Evolutionary conservation across 257 asterid genomes (phyloP), one percentile per base, ranked within the genome.

Genomic region (Sherardia arvensis): DNA sequence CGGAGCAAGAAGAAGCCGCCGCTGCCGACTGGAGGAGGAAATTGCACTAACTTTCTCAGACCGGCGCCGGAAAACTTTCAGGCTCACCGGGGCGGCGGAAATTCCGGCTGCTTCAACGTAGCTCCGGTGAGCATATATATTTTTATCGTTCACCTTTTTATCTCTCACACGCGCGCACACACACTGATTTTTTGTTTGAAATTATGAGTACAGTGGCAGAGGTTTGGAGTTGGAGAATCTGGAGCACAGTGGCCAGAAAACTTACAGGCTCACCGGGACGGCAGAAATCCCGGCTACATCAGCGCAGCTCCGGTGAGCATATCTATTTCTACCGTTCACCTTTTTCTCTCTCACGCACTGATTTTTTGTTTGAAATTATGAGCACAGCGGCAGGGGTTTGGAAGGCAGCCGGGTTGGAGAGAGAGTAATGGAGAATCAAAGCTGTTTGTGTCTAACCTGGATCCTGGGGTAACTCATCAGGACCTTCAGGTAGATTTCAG

Each of bases 391-490:
- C n/a, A n/a, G n/a, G n/a, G n/a, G n/a, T n/a, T n/a, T n/a, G n/a
- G n/a, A n/a, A n/a, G n/a, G n/a, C n/a, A n/a, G n/a, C n/a, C n/a
- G n/a, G n/a, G n/a, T n/a, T n/a, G n/a, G n/a, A n/a, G n/a, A n/a
- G n/a, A n/a, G n/a, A n/a, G n/a, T 29, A 75, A 71, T 60, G 62
- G 66, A 14, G 85, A 75, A 64, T 68, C 75, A 9, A 77, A 70
- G 75, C 79, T 85, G 20, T 75, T 73, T 26, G 60, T 85, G 47
- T 83, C 94, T 33, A 83, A 85, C 73, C 71, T 85, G 83, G 69
- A 71, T 58, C 61, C 21, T 60, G 73, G 71, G 14, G 94, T 85
- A 65, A 59, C 85, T 36, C 68, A 74, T 10, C 66, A 59, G 7
- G 94, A 85, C 72, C 66, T 85, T 71, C 54, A 56, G 83, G 90